Percentiles rank a stretch among this genome's conserved stretches.
phyloP scores from a whole-genome alignment of 176 grass and related monocot genomes.

The Melocanna baccifera region DNA sequence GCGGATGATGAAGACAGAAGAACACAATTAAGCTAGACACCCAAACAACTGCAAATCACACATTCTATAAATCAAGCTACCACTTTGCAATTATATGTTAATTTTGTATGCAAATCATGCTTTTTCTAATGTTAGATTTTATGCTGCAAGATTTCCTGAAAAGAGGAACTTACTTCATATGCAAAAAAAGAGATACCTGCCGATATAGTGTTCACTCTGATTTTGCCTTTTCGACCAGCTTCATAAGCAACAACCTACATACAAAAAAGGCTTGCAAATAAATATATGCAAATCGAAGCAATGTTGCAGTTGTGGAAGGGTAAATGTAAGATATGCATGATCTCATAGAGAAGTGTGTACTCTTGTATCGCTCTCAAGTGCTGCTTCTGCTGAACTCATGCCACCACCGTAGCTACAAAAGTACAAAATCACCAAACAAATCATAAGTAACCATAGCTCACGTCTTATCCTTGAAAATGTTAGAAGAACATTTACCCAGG shows the following conservation, averaged over 20 bases:
- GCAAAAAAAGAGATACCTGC: constrained; percentile 47
- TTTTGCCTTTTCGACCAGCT: constrained; percentile 74
- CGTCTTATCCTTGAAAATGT: background rate
- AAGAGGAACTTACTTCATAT: background rate
- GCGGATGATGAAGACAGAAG: background rate
- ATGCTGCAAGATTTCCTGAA: background rate
- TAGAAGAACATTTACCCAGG: constrained; percentile 61
- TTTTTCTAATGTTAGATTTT: background rate
- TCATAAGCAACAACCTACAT: constrained; percentile 80
- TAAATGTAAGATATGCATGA: background rate
- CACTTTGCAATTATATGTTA: background rate
- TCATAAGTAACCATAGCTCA: constrained; percentile 1
- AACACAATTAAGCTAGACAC: background rate
- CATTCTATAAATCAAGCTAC: background rate
- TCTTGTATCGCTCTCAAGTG: constrained; percentile 86
- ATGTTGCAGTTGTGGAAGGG: background rate
- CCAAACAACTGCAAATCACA: background rate
- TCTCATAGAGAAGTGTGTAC: constrained; percentile 33
- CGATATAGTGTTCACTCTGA: constrained; percentile 94
- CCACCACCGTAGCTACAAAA: constrained; percentile 70
- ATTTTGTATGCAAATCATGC: background rate
- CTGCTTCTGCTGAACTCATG: constrained; percentile 93
- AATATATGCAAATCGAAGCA: constrained; percentile 16
- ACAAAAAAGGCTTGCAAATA: background rate
- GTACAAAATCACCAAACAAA: constrained; percentile 20